Evolutionary conservation across 148 eudicot genomes (phyloP).

Genomic region (Rhododendron ferrugineum): DNA sequence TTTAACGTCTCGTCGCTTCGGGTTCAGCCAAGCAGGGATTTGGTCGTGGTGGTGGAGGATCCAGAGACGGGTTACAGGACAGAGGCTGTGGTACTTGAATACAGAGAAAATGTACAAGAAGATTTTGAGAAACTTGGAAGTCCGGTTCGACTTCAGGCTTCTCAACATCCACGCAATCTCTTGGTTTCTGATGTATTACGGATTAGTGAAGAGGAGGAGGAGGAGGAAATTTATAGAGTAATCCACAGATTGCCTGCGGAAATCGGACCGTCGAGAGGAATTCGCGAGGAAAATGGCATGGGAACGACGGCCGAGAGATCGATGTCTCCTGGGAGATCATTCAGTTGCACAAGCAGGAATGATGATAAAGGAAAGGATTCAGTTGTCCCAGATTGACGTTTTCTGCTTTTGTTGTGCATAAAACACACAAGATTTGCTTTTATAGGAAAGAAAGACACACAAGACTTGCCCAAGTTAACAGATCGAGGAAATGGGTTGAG

Average conservation of each 20-base stretch:
- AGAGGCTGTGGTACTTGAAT: background rate
- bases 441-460: background rate
- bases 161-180: background rate
- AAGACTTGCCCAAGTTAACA: background rate
- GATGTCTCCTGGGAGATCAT: background rate
- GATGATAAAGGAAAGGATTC: background rate
- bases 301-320: background rate
- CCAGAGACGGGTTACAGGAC: background rate
- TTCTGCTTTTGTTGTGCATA: background rate
- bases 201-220: conserved; percentile 12
- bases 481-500: background rate
- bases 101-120: conserved; percentile 1
- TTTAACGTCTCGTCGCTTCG: conserved; percentile 13
- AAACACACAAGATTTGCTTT: background rate
- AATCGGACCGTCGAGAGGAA: conserved; percentile 15
- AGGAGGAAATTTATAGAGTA: conserved; percentile 16
- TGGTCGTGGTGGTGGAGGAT: conserved; percentile 25
- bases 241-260: background rate
- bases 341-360: background rate
- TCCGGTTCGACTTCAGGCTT: conserved; percentile 11
- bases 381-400: background rate
- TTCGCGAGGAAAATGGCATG: background rate
- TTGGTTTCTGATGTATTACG: background rate
- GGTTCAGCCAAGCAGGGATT: conserved; percentile 15
- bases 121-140: conserved; percentile 10